Percentiles rank a stretch among this genome's conserved stretches.
These are phyloP conservation scores for Ustilago shanxiensis DNA, from an alignment of 1,284 basidiomycete species.

Conservation along the genomic window DNA sequence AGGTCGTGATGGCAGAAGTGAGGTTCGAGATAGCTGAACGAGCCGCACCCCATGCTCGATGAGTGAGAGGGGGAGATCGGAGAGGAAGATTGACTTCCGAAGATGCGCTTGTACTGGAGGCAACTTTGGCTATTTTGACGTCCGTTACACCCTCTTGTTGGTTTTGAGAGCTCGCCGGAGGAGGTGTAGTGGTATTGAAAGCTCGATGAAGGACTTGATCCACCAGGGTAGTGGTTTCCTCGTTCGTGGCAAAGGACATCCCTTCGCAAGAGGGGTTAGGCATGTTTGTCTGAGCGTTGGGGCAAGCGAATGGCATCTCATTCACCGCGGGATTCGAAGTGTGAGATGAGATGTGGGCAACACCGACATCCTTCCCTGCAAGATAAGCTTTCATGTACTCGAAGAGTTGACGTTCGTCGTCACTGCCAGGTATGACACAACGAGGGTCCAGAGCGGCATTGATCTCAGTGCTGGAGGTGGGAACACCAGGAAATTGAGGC, in stretches of 20 bases:
- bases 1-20: background rate
- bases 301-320: too few species aligned
- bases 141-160: background rate
- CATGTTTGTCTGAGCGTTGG: too few species aligned
- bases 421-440: background rate
- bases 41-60: slow-evolving; percentile 3
- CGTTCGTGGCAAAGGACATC: too few species aligned
- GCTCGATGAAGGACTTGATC: too few species aligned
- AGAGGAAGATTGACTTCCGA: background rate
- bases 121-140: too few species aligned
- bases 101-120: background rate
- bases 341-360: too few species aligned
- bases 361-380: too few species aligned
- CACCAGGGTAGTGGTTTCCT: too few species aligned
- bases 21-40: background rate
- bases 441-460: background rate
- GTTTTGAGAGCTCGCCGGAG: background rate
- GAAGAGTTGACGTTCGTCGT: slow-evolving; percentile 10
- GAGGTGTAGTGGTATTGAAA: background rate
- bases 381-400: slow-evolving; percentile 10
- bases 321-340: too few species aligned
- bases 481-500: slow-evolving; percentile 9
- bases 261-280: too few species aligned
- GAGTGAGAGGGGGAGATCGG: background rate
- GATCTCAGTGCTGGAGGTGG: background rate